phyloP scores from a whole-genome alignment of 169 alveolate species.

The Eimeria necatrix region DNA sequence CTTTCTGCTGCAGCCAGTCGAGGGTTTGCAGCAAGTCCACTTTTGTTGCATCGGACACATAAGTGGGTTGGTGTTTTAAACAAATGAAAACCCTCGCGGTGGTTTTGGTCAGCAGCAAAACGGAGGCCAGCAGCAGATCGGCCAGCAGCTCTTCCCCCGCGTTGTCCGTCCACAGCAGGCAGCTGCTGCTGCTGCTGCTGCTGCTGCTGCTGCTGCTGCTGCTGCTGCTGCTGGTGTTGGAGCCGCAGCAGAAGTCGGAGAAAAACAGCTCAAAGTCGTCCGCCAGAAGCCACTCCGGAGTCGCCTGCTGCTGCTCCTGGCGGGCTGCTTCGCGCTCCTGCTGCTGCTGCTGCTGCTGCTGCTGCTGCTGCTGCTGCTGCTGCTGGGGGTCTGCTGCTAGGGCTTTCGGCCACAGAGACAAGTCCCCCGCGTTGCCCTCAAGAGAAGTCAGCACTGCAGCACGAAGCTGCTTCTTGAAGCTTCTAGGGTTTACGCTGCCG shows the following conservation, averaged over 20 bases:
- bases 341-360: constrained; percentile 6
- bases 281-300: not conserved
- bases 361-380: not conserved
- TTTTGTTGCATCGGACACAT: not conserved
- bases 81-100: not conserved
- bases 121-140: not conserved
- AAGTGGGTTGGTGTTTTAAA: not conserved
- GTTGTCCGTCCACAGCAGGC: not conserved
- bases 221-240: constrained; percentile 36
- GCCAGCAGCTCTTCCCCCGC: constrained; percentile 3
- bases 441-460: not conserved
- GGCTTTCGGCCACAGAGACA: constrained; percentile 7
- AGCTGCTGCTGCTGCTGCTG: constrained; percentile 62
- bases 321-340: not conserved
- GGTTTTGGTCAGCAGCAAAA: not conserved
- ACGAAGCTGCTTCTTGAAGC: not conserved
- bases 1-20: not conserved
- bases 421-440: not conserved
- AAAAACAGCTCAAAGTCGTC: not conserved
- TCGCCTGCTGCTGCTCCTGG: not conserved
- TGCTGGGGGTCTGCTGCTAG: not conserved
- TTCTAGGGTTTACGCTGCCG: not conserved
- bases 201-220: constrained; percentile 31
- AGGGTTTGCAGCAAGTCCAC: not conserved
- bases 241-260: not conserved